A percentile compares a stretch with the other conserved stretches of the same genome.
phyloP scores from a whole-genome alignment of 2,329 filamentous ascomycete species.

The Neoarthrinium moseri region DNA sequence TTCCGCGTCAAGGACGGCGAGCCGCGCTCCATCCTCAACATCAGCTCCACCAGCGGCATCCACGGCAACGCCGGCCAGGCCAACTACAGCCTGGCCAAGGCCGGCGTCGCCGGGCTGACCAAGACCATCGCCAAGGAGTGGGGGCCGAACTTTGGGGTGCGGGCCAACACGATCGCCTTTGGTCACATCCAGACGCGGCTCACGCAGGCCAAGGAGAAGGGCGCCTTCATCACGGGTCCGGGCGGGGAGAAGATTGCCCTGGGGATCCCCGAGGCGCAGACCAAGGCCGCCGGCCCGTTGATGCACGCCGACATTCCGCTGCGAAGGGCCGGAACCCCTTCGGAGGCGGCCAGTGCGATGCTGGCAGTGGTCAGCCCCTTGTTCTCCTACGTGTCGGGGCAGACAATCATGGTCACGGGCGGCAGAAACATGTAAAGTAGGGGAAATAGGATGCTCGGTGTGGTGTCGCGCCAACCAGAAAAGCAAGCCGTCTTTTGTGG shows the following conservation, averaged over 20 bases:
- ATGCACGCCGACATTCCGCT: constrained; percentile 72
- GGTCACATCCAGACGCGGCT: constrained; percentile 78
- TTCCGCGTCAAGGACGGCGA: constrained; percentile 85
- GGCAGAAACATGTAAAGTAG: constrained; percentile 58
- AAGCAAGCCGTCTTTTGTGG: too few species aligned
- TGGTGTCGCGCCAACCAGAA: too few species aligned
- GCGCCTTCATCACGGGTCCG: constrained; percentile 74
- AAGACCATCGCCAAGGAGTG: constrained; percentile 93
- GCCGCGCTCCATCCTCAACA: constrained; percentile 77
- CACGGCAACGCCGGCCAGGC: constrained; percentile 89
- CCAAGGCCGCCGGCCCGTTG: constrained; percentile 36
- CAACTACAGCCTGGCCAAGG: constrained; percentile 85
- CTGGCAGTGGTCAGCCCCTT: constrained; percentile 78
- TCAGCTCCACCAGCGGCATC: constrained; percentile 77
- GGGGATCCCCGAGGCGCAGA: constrained; percentile 68
- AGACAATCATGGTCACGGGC: constrained; percentile 85
- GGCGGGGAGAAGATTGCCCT: constrained; percentile 73
- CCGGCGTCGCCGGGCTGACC: constrained; percentile 77
- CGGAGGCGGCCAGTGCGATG: constrained; percentile 76
- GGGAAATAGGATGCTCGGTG: background rate
- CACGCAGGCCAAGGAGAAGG: constrained; percentile 81
- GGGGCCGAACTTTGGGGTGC: constrained; percentile 80
- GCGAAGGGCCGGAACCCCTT: constrained; percentile 71
- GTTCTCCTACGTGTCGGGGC: constrained; percentile 81
- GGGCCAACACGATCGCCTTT: constrained; percentile 82